Conservation (phyloP, 768 basidiomycete species). For the Mycena maculata region DNA sequence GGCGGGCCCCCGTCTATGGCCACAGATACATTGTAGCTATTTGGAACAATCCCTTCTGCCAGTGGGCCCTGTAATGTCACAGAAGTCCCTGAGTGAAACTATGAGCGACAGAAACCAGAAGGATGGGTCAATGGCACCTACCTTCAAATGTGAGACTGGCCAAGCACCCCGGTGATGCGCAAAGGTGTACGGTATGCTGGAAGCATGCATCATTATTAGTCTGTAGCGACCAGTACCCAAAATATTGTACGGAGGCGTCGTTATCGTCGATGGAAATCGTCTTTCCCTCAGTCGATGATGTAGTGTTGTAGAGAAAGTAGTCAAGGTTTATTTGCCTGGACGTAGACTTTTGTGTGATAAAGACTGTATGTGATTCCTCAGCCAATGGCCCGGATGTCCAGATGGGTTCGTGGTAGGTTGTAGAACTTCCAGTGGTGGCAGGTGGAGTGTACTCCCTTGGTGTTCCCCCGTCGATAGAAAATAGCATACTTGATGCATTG, state of each 20-base stretch:
- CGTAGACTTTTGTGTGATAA: not conserved
- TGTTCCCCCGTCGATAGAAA: not conserved
- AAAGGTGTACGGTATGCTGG: not conserved
- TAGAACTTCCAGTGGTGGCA: not conserved
- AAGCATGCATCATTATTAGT: not conserved
- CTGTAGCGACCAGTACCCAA: not conserved
- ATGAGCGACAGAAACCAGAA: not conserved
- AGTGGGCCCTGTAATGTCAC: not conserved
- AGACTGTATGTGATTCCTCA: not conserved
- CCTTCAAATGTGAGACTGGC: slow-evolving; percentile 1
- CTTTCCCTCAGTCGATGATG: slow-evolving; percentile 2
- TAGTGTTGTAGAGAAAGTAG: slow-evolving; percentile 9
- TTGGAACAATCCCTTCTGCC: not conserved
- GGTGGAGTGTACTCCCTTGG: not conserved
- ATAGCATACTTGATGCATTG: not conserved
- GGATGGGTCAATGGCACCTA: not conserved
- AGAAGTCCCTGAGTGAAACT: not conserved
- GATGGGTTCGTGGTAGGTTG: not conserved
- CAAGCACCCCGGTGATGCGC: not conserved
- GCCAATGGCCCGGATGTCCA: not conserved
- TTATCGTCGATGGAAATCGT: slow-evolving; percentile 10
- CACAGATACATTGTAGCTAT: not conserved
- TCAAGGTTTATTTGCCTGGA: not conserved
- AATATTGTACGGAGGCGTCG: not conserved
- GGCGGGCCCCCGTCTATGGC: not conserved